These are phyloP conservation scores for Cyclanthera cordifolia DNA, from an alignment of 306 rosid species.

Conservation along the genomic window DNA sequence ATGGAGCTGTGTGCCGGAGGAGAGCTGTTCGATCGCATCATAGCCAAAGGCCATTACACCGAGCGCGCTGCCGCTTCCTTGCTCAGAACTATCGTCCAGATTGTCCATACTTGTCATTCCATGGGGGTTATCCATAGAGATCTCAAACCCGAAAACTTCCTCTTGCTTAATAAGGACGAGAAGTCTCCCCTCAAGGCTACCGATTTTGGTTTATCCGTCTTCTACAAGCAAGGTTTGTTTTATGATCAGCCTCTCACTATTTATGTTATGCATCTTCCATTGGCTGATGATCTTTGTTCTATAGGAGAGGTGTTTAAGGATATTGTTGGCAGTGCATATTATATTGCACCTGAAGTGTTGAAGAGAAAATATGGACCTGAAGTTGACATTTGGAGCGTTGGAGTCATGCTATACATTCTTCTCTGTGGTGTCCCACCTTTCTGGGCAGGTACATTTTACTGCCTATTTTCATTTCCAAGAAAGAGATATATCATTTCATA, in stretches of 20 bases:
- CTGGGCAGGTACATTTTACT: slow-evolving; percentile 65
- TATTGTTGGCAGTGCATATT: no score
- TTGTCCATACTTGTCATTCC: slow-evolving; percentile 85
- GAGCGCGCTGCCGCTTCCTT: slow-evolving; percentile 85
- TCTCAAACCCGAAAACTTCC: slow-evolving; percentile 91
- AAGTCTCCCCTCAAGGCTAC: slow-evolving; percentile 87
- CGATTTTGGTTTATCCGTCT: slow-evolving; percentile 82
- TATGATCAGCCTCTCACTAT: neutral
- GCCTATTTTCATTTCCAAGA: neutral
- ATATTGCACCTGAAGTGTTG: no score
- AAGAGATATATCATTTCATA: neutral
- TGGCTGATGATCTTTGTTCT: neutral
- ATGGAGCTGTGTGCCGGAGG: slow-evolving; percentile 97
- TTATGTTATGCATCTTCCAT: neutral
- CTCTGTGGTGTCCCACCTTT: slow-evolving; percentile 50
- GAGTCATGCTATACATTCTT: no score
- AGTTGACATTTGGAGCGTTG: no score
- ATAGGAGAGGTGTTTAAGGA: no score
- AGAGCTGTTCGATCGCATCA: slow-evolving; percentile 82
- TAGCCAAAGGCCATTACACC: slow-evolving; percentile 87
- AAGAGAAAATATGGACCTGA: no score
- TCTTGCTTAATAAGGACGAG: slow-evolving; percentile 58
- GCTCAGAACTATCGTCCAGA: slow-evolving; percentile 71
- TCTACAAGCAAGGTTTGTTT: slow-evolving; percentile 81
- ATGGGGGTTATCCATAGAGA: slow-evolving; percentile 40